Base-by-base conservation (phyloP, 1,139 yeast species). In the Suhomyces anneliseae region DNA sequence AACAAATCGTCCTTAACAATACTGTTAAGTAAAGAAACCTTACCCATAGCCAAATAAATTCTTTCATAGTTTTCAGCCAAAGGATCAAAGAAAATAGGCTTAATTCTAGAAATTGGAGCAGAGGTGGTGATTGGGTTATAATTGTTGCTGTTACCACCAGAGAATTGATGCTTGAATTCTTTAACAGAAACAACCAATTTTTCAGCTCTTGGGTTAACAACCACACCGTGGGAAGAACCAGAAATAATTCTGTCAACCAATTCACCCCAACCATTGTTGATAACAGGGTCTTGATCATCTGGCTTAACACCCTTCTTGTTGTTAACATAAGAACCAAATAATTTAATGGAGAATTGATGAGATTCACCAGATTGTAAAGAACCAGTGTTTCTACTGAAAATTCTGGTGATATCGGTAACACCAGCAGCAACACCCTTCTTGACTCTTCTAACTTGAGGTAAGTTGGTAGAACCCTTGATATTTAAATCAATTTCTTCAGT, bases 371-470 rank as follows among this genome's bases (percentile, higher is more conserved):
- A 66, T 14, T 76, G 66, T 46, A 82, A 70, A 34, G 84, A 76
- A 37, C 87, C 89, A 49, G 78, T 80, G 53, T 80, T 81, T 54
- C 80, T 76, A 24, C 90, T 79, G 60, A 90, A 88, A 38, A 89
- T 79, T 57, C 96, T 79, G 8, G 95, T 82, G 46, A 90, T 84
- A 66, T 90, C 96, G 38, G 92, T 82, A 14, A 87, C 95, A 64
- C 97, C 97, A 4, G 92, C 92, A 38, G 95, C 95, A 14, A 90
- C 81, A 49, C 96, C 96, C 60, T 85, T 83, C 59, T 88, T 83
- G 40, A 86, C 79, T 47, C 75, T 61, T 43, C 67, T 65, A n/a
- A 81, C 62, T 36, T 57, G 64, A 12, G 61, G 62, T 33, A 48
- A 50, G 34, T 61, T 65, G 34, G 43, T 43, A 60, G 67, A 32